Conservation (phyloP, 108 stramenopile species). For the Skeletonema menzelii region DNA sequence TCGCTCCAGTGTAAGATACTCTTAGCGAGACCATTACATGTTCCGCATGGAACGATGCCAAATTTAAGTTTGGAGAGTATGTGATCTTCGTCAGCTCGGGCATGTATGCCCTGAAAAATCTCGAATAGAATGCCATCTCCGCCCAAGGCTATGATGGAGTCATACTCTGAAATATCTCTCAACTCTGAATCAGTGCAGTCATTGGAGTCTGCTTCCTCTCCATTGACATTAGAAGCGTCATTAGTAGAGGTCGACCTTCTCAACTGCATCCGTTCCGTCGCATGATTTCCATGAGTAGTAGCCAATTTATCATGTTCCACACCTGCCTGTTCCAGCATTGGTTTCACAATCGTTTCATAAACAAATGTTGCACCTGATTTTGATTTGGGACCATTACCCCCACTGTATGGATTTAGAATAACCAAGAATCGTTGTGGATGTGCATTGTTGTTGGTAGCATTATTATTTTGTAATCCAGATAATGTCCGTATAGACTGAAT, state of each 20-base stretch:
- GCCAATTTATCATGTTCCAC: constrained; percentile 59
- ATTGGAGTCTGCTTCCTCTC: constrained; percentile 5
- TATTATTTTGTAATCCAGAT: constrained; percentile 8
- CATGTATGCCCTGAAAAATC: constrained; percentile 71
- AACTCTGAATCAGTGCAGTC: constrained; percentile 10
- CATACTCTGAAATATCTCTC: constrained; percentile 63
- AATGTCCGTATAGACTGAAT: constrained; percentile 55
- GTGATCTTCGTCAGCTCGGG: constrained; percentile 41
- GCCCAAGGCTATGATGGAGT: constrained; percentile 73
- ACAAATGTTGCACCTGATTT: constrained; percentile 47
- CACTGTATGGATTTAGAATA: constrained; percentile 81
- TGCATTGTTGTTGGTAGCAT: constrained; percentile 8
- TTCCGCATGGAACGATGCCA: constrained; percentile 80
- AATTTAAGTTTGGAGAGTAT: constrained; percentile 55
- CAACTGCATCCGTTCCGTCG: constrained; percentile 60
- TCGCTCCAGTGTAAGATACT: constrained; percentile 53
- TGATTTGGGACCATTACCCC: constrained; percentile 30
- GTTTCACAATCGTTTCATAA: constrained; percentile 53
- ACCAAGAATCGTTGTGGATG: constrained; percentile 45
- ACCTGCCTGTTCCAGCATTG: constrained; percentile 77
- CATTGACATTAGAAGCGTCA: neutral
- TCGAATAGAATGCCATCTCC: constrained; percentile 89
- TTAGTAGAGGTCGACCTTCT: neutral
- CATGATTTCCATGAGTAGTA: constrained; percentile 62
- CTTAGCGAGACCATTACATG: constrained; percentile 84